Evolutionary conservation across 2,329 filamentous ascomycete species (phyloP).

Genomic region (Fusarium newnesense): DNA sequence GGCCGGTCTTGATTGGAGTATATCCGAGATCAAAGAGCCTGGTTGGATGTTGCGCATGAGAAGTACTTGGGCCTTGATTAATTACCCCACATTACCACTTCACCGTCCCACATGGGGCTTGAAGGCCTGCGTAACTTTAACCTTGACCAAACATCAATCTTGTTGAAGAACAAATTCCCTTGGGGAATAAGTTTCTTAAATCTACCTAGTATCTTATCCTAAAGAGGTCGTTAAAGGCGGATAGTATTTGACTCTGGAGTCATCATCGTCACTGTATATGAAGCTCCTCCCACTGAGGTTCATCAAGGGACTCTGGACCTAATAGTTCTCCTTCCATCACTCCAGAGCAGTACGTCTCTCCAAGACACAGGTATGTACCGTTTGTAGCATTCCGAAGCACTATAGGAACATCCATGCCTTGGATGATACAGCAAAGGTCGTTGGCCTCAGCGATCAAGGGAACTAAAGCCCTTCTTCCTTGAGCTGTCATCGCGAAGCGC

Average conservation of each 20-base stretch:
- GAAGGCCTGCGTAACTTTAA: neutral
- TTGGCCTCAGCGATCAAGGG: neutral
- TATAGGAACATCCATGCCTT: neutral
- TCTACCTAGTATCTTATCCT: fast-evolving
- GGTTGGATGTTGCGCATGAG: neutral
- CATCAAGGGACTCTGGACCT: fast-evolving
- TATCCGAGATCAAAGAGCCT: neutral
- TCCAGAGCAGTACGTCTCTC: neutral
- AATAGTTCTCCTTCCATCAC: neutral
- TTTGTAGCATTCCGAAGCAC: fast-evolving
- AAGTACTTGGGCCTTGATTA: neutral
- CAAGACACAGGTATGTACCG: neutral
- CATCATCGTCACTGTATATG: neutral
- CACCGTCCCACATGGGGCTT: neutral
- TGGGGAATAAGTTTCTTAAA: neutral
- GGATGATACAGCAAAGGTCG: too few species aligned
- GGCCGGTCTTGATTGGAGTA: neutral
- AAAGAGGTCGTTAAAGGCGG: neutral
- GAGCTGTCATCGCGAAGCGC: neutral
- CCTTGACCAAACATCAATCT: neutral
- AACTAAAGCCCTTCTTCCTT: neutral
- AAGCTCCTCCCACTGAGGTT: neutral
- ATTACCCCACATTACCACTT: neutral
- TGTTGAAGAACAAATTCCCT: neutral
- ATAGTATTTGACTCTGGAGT: too few species aligned